Conservation (phyloP, 768 basidiomycete species). For the Suillus spraguei region DNA sequence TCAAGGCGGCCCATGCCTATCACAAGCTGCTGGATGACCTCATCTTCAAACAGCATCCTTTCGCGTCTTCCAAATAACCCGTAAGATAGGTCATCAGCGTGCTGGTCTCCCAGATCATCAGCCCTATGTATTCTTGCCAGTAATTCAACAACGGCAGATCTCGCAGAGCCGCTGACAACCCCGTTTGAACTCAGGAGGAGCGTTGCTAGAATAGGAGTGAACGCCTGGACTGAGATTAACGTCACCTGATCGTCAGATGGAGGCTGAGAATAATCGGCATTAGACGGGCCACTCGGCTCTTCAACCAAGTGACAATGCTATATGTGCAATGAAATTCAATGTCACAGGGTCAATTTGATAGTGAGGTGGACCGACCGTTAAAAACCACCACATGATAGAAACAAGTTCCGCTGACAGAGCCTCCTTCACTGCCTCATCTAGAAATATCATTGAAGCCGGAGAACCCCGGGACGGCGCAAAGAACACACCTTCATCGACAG, state of each 20-base stretch:
- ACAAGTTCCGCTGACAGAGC: slow-evolving; percentile 82
- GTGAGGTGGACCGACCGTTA: slow-evolving; percentile 49
- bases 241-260: slow-evolving; percentile 29
- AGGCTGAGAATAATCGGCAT: slow-evolving; percentile 16
- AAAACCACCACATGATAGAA: slow-evolving; percentile 91
- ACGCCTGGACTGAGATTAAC: slow-evolving; percentile 77
- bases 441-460: slow-evolving; percentile 15
- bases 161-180: slow-evolving; percentile 70
- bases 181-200: slow-evolving; percentile 82
- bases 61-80: slow-evolving; percentile 59
- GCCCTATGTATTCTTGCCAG: slow-evolving; percentile 68
- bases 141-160: slow-evolving; percentile 77
- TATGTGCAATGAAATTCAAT: slow-evolving; percentile 11
- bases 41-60: slow-evolving; percentile 70
- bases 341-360: slow-evolving; percentile 7
- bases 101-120: slow-evolving; percentile 44
- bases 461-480: slow-evolving; percentile 7
- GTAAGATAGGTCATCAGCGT: slow-evolving; percentile 33
- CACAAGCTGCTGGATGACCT: slow-evolving; percentile 84
- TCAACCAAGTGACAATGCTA: slow-evolving; percentile 72
- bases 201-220: slow-evolving; percentile 90
- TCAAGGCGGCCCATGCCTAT: slow-evolving; percentile 87
- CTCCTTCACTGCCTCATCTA: slow-evolving; percentile 88
- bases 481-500: slow-evolving; percentile 78
- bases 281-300: slow-evolving; percentile 33